Conservation (phyloP, 768 basidiomycete genomes). For the Suillus tomentosus region DNA sequence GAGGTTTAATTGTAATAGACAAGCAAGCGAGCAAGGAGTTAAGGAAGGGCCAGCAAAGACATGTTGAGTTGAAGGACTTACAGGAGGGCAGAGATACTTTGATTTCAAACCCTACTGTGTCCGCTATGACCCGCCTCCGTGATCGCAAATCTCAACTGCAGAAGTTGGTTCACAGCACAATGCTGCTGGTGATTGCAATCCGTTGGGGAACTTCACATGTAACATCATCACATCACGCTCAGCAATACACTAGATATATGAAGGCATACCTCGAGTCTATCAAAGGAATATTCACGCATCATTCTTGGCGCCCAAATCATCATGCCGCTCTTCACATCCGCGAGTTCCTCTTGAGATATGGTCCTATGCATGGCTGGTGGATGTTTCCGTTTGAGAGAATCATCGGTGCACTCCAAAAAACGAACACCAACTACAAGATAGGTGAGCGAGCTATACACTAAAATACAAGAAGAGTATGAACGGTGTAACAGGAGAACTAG, state of each 20-base stretch:
- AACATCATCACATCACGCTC: slow-evolving; percentile 19
- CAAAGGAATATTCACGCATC: slow-evolving; percentile 19
- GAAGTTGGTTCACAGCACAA: slow-evolving; percentile 26
- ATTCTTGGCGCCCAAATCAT: slow-evolving; percentile 30
- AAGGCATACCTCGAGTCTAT: slow-evolving; percentile 21
- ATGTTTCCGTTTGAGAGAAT: slow-evolving; percentile 35
- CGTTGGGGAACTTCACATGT: slow-evolving; percentile 20
- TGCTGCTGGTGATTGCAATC: slow-evolving; percentile 34
- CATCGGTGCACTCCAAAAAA: slow-evolving; percentile 27
- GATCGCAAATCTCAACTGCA: not conserved
- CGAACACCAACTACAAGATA: slow-evolving; percentile 24
- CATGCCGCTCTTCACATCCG: slow-evolving; percentile 35
- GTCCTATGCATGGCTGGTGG: slow-evolving; percentile 39
- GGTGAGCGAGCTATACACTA: not conserved
- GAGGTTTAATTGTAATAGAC: slow-evolving; percentile 15
- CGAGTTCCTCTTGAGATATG: slow-evolving; percentile 28
- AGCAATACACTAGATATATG: slow-evolving; percentile 26
- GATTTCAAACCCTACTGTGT: no score
- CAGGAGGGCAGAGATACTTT: not conserved
- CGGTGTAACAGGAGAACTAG: not conserved
- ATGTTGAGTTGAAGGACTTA: slow-evolving; percentile 3
- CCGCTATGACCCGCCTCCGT: no score
- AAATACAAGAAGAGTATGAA: not conserved
- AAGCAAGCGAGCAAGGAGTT: slow-evolving; percentile 8
- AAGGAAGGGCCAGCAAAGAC: not conserved